Base-by-base conservation (phyloP, 75 land plant genomes). In the Cupressus sempervirens region DNA sequence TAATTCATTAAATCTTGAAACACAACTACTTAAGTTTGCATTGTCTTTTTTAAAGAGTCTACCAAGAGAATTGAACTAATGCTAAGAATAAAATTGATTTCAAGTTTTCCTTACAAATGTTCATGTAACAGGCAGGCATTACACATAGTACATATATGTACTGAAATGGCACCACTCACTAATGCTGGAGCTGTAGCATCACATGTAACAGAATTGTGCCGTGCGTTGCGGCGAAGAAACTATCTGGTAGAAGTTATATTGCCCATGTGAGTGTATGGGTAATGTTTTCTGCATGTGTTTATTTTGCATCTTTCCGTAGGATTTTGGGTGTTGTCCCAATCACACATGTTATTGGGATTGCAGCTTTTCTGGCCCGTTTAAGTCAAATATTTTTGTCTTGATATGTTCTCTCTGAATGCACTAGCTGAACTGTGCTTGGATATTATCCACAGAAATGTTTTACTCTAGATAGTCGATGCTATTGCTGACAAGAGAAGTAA, bases 191-290 rank as follows among this genome's bases (percentile, higher is more conserved):
- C 91, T 53, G 73, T 94, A 53, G 93, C 93, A 84, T 88, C 87
- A 76, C 86, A 88, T 87, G 84, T 94, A 41, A 89, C 91, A 50
- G 88, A 92, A 26, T 85, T 94, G 85, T 90, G 93, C 82, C 58
- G 80, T 86, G 92, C 93, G 48, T 85, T 94, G 34, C 91, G 87
- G 48, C 86, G 89, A 67, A 93, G 87, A 83, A 93, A 93, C 43
- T 87, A 93, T 83, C 84, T 92, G 14, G 94, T 94, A 82, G 96
- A 94, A 85, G 96, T 94, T 77, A 88, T 94, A 65, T 87, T 94
- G 56, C 96, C 96, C 77, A 94, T 90, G 96, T 94, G 92, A 58
- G 86, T 40, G 45, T 23, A 50, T 7, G 2, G 11, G 74, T 32
- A 30, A 30, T 23, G 12, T 70, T 1, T 29, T 32, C 35, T 10